Percentiles rank a stretch among this genome's conserved stretches.
phyloP scores from a whole-genome alignment of 169 alveolate genomes.

The Perkinsus chesapeaki region DNA sequence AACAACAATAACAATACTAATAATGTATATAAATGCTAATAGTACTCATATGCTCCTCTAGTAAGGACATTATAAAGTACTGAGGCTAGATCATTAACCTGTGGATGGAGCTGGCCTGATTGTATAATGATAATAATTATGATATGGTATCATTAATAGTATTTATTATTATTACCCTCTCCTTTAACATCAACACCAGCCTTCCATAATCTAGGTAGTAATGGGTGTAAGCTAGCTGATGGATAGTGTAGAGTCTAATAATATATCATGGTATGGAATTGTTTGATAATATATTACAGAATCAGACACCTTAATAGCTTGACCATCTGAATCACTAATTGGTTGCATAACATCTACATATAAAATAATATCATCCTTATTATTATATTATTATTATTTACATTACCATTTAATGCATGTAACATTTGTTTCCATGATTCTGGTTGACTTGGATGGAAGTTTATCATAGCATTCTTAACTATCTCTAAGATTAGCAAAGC shows the following conservation, averaged over 20 bases:
- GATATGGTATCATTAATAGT: neutral
- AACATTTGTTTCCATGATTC: neutral
- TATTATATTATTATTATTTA: neutral
- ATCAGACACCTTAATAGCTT: neutral
- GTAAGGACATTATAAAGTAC: neutral
- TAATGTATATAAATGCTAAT: neutral
- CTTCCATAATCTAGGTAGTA: neutral
- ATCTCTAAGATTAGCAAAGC: neutral
- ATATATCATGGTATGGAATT: neutral
- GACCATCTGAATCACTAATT: neutral
- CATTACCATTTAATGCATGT: neutral
- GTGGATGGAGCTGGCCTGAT: neutral
- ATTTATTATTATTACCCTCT: neutral
- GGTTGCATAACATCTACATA: neutral
- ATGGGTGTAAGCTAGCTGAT: neutral
- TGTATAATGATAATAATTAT: too few species aligned
- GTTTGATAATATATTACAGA: neutral
- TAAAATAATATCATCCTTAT: neutral
- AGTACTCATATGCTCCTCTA: neutral
- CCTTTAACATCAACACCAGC: neutral
- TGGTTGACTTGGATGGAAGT: neutral
- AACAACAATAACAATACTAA: neutral
- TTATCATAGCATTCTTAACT: neutral
- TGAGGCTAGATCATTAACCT: neutral
- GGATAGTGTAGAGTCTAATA: neutral